Evolutionary conservation across 164 flowering plant genomes (phyloP).

Genomic region (Buxus sempervirens): DNA sequence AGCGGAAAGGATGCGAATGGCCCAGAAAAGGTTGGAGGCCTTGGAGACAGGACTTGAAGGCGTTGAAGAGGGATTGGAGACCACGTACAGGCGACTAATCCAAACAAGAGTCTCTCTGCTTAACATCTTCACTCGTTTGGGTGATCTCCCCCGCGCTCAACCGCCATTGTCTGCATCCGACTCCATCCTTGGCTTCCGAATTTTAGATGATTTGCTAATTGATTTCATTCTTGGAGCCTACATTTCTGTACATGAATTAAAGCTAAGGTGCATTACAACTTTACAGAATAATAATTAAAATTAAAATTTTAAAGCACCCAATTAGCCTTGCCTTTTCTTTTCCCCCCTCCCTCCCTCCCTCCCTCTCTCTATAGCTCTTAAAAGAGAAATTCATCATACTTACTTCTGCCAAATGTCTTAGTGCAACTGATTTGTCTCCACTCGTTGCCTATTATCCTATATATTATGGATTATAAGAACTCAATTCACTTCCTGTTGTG

Average conservation of each 20-base stretch:
- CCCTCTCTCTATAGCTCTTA: too few relatives aligned
- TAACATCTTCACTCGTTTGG: constrained; percentile 39
- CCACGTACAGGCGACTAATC: constrained; percentile 48
- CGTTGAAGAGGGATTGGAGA: constrained; percentile 46
- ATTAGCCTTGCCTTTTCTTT: too few relatives aligned
- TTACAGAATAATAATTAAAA: too few relatives aligned
- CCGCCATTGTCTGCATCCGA: not conserved
- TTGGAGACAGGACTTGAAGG: constrained; percentile 42
- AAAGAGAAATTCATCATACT: too few relatives aligned
- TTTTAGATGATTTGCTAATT: constrained; percentile 15
- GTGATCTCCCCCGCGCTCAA: too few relatives aligned
- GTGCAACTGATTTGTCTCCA: too few relatives aligned
- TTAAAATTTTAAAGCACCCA: too few relatives aligned
- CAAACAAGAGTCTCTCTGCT: constrained; percentile 57
- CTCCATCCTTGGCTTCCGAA: constrained; percentile 6
- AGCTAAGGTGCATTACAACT: not conserved
- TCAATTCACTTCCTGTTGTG: too few relatives aligned
- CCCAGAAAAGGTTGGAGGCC: constrained; percentile 40
- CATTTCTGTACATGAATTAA: not conserved
- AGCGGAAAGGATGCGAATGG: constrained; percentile 20
- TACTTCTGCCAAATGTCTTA: too few relatives aligned
- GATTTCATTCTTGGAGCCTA: not conserved
- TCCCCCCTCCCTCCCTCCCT: too few relatives aligned
- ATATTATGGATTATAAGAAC: too few relatives aligned
- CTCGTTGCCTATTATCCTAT: too few relatives aligned